phyloP scores from a whole-genome alignment of 2,329 filamentous ascomycete genomes.

The Blastomyces percursus region DNA sequence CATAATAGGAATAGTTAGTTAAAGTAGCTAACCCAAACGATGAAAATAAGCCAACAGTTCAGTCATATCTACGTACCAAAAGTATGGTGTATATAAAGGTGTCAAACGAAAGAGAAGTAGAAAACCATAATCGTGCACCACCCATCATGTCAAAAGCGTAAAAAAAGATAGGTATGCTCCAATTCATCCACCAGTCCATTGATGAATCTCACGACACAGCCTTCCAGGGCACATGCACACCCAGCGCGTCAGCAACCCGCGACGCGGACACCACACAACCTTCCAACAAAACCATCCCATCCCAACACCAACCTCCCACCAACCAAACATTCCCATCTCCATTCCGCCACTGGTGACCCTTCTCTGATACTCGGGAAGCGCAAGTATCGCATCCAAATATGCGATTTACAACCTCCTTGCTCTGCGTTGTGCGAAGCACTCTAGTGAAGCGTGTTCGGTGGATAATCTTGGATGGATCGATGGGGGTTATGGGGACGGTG shows the following conservation, averaged over 20 bases:
- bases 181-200: not conserved
- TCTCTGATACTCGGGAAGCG: not conserved
- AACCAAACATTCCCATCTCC: conserved; percentile 46
- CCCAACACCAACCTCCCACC: conserved; percentile 53
- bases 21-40: not conserved
- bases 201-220: not conserved
- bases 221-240: conserved; percentile 34
- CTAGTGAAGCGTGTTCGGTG: conserved; percentile 42
- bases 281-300: conserved; percentile 52
- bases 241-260: conserved; percentile 44
- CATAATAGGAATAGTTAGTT: not conserved
- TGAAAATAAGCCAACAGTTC: not conserved
- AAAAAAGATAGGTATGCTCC: not conserved
- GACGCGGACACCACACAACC: conserved; percentile 51
- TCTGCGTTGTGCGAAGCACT: conserved; percentile 41
- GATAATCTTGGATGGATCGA: conserved; percentile 33
- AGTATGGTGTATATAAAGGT: not conserved
- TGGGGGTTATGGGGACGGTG: conserved; percentile 38
- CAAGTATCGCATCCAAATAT: conserved; percentile 29
- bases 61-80: not conserved
- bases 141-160: not conserved
- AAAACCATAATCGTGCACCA: not conserved
- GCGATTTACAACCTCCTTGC: conserved; percentile 38
- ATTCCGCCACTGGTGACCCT: conserved; percentile 40
- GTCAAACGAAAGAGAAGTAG: not conserved